These are phyloP conservation scores for Magnolia sinica DNA, from an alignment of 164 flowering plant species.

Conservation along the genomic window DNA sequence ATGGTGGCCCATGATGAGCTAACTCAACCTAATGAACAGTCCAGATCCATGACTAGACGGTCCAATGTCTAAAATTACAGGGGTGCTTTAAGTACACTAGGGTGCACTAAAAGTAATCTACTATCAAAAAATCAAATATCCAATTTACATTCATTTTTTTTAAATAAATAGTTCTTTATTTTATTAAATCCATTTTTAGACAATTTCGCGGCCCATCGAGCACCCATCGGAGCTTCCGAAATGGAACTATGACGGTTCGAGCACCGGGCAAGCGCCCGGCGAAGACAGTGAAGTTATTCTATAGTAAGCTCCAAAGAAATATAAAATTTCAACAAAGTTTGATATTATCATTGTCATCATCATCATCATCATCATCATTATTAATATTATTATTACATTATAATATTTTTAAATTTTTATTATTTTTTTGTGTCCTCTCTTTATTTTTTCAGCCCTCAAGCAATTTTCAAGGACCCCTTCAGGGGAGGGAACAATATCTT, in stretches of 20 bases:
- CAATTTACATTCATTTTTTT: background rate
- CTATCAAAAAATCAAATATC: background rate
- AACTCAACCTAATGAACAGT: no score
- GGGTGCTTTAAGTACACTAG: no score
- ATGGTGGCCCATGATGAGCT: no score
- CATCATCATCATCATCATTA: no score
- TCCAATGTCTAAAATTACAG: no score
- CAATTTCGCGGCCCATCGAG: slow-evolving; percentile 77
- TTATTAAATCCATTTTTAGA: slow-evolving; percentile 32
- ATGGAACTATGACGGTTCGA: slow-evolving; percentile 99
- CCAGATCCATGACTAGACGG: no score
- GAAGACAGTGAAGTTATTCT: slow-evolving; percentile 98
- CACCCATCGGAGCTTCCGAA: slow-evolving; percentile 94
- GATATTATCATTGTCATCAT: background rate
- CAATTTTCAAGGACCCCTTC: slow-evolving; percentile 95
- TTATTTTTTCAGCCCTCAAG: slow-evolving; percentile 67
- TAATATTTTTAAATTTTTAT: background rate
- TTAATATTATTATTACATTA: no score
- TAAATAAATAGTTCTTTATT: background rate
- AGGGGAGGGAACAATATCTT: slow-evolving; percentile 93
- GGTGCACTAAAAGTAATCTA: no score
- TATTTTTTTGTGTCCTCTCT: background rate
- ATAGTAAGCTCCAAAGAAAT: slow-evolving; percentile 56
- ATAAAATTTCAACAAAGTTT: background rate
- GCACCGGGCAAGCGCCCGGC: slow-evolving; percentile 99